Base-by-base conservation (phyloP, 2,329 filamentous ascomycete species). In the Westerdykella ornata region DNA sequence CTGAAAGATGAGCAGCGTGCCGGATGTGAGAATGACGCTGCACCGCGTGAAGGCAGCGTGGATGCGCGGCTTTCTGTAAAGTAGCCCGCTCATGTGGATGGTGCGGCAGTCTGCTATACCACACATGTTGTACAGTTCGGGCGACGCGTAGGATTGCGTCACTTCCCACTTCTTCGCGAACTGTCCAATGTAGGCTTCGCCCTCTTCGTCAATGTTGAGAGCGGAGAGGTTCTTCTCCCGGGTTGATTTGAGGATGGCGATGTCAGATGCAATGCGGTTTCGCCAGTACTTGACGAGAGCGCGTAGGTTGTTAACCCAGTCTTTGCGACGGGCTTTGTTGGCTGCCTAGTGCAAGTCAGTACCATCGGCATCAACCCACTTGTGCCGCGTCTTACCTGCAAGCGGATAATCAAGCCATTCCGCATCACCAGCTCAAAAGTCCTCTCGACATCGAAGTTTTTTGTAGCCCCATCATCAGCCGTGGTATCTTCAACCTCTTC, bases 81-180 rank as follows among this genome's bases (percentile, higher is more conserved):
- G 68, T 14, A 72, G 65, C 2, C 81, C 81, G 26, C 77, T 77
- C 61, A 82, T 75, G 42, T 72, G 68, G 40, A 84, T 77, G 14
- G 76, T 69, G 32, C 81, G 76, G 56, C 81, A 84, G 29, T 71
- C 72, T 9, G 76, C 72, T 16, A 84, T 73, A n/a, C 76, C 74
- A 58, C 81, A 84, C 66, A 84, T 74, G 57, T 84, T 80, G 67
- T 82, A 83, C n/a, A 84, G 63, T 30, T 76, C 66, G 1, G 80
- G 74, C 1, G 75, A 81, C n/a, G 80, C 78, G 49, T 75, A 74
- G 1, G 78, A 76, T 47, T 80, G 74, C 13, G 71, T 76, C 16
- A 84, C 79, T 57, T 84, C 81, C 81, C 81, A 84, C 53, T 84
- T 83, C 48, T 72, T 69, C 0, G 79, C 79, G 53, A 79, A 83